These are phyloP conservation scores for Bipolaris zeicola DNA, from an alignment of 2,329 filamentous ascomycete species.

Conservation along the genomic window DNA sequence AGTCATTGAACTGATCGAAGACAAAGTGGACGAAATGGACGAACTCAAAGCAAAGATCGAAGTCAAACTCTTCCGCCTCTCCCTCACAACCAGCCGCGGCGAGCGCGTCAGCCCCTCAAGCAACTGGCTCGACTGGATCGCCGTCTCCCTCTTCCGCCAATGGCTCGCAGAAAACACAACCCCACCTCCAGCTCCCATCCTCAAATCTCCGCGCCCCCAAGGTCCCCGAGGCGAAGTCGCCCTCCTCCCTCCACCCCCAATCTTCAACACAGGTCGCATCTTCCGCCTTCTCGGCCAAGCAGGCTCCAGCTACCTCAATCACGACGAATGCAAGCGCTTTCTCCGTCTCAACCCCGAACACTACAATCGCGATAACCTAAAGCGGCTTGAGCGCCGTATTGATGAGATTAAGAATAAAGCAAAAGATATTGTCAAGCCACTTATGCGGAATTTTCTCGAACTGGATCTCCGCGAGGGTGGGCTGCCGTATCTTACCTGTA, in stretches of 20 bases:
- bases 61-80: slow-evolving; percentile 79
- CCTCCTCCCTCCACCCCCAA: slow-evolving; percentile 48
- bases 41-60: slow-evolving; percentile 82
- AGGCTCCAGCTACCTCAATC: slow-evolving; percentile 70
- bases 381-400: slow-evolving; percentile 82
- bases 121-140: slow-evolving; percentile 88
- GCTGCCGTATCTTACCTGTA: slow-evolving; percentile 69
- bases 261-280: slow-evolving; percentile 69
- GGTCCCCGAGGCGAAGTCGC: slow-evolving; percentile 25
- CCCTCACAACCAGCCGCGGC: slow-evolving; percentile 76
- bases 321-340: slow-evolving; percentile 90
- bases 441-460: slow-evolving; percentile 86
- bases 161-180: slow-evolving; percentile 92
- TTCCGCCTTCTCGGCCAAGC: slow-evolving; percentile 77
- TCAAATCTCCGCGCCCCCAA: slow-evolving; percentile 52
- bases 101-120: slow-evolving; percentile 81
- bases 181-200: slow-evolving; percentile 64
- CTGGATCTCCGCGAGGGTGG: slow-evolving; percentile 68
- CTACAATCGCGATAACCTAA: slow-evolving; percentile 84
- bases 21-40: slow-evolving; percentile 91
- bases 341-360: slow-evolving; percentile 81
- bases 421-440: slow-evolving; percentile 77
- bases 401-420: slow-evolving; percentile 89
- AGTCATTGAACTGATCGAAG: slow-evolving; percentile 88
- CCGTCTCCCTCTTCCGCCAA: slow-evolving; percentile 83